These are phyloP conservation scores for Ophiostoma australiae DNA, from an alignment of 2,329 filamentous ascomycete species.

Conservation along the genomic window DNA sequence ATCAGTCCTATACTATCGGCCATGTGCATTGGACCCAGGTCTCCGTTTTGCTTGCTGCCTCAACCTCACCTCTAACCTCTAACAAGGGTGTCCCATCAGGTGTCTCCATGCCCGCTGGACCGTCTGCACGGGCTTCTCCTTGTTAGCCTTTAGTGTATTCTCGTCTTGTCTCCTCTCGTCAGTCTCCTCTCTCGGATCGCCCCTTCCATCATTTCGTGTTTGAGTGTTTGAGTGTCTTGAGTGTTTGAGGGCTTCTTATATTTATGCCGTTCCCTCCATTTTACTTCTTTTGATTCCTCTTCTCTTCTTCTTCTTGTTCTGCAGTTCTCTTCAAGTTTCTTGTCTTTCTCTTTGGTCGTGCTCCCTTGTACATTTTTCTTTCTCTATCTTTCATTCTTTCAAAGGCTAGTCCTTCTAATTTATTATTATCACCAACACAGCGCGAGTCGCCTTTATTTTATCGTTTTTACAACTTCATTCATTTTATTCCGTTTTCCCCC, in stretches of 20 bases:
- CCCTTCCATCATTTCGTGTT: not conserved
- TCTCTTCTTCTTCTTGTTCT: constrained; percentile 28
- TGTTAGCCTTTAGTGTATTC: not conserved
- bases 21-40: not conserved
- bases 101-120: constrained; percentile 10
- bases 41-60: constrained; percentile 11
- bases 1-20: constrained; percentile 1
- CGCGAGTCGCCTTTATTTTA: constrained; percentile 42
- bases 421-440: constrained; percentile 33
- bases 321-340: constrained; percentile 20
- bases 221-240: constrained; percentile 18
- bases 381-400: constrained; percentile 31
- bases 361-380: constrained; percentile 29
- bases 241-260: constrained; percentile 18
- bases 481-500: not conserved
- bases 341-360: constrained; percentile 22
- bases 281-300: constrained; percentile 26
- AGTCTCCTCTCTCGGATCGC: constrained; percentile 5
- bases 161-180: constrained; percentile 18
- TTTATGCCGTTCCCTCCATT: constrained; percentile 20
- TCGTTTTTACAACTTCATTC: constrained; percentile 26
- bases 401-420: constrained; percentile 45
- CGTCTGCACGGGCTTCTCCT: not conserved
- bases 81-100: not conserved
- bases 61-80: not conserved